Evolutionary conservation across 169 alveolate species (phyloP).

Genomic region (Eimeria falciformis): DNA sequence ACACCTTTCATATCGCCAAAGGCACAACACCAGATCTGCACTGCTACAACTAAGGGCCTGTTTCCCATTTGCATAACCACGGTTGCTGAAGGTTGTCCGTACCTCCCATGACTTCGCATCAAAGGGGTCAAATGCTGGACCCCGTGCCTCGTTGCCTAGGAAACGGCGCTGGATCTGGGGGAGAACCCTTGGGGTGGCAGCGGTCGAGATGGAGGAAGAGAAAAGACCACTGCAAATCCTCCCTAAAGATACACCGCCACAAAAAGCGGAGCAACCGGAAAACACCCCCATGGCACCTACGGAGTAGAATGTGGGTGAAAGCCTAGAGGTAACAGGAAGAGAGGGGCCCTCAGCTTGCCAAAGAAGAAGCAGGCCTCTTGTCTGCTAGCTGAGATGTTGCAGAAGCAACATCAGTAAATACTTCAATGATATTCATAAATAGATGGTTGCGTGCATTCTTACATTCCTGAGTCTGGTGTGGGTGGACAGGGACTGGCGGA

Average conservation of each 20-base stretch:
- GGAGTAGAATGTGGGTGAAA: no score
- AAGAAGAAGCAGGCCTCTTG: no score
- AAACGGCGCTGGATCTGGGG: constrained; percentile 50
- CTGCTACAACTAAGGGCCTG: background rate
- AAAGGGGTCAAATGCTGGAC: constrained; percentile 69
- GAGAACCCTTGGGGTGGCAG: background rate
- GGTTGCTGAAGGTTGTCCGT: background rate
- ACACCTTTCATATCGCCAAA: background rate
- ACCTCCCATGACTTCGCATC: constrained; percentile 43
- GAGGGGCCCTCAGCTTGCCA: no score
- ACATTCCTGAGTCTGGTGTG: no score
- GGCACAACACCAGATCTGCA: background rate
- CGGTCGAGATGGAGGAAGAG: background rate
- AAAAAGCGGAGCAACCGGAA: constrained; percentile 16
- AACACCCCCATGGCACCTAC: no score
- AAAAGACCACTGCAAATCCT: background rate
- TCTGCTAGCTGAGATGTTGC: no score
- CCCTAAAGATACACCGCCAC: background rate
- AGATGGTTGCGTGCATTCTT: no score
- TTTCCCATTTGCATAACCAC: background rate
- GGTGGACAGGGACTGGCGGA: no score
- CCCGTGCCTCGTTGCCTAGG: constrained; percentile 62
- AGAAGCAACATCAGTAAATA: no score
- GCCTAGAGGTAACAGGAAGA: no score
- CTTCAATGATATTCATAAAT: no score